These are phyloP conservation scores for Pisolithus orientalis DNA, from an alignment of 768 basidiomycete species.

Conservation along the genomic window DNA sequence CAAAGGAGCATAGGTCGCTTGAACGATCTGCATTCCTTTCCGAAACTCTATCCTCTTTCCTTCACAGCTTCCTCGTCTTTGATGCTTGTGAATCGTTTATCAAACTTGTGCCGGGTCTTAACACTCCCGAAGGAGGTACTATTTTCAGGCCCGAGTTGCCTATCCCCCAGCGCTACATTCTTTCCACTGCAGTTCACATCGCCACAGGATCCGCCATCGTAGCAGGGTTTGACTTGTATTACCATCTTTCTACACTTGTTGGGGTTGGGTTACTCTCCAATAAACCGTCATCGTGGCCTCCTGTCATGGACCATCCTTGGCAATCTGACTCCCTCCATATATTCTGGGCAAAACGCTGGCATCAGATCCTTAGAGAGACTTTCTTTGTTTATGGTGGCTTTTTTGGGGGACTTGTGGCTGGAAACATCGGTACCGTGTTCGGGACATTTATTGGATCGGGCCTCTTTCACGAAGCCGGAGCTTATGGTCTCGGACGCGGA, in stretches of 20 bases:
- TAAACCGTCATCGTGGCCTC: conserved; percentile 63
- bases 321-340: conserved; percentile 56
- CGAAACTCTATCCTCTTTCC: conserved; percentile 45
- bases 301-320: conserved; percentile 68
- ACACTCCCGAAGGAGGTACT: conserved; percentile 53
- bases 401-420: conserved; percentile 46
- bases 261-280: conserved; percentile 49
- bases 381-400: conserved; percentile 71
- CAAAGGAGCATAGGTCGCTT: conserved; percentile 43
- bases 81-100: conserved; percentile 59
- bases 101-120: conserved; percentile 66
- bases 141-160: conserved; percentile 59
- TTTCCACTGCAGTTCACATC: conserved; percentile 61
- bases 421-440: conserved; percentile 57
- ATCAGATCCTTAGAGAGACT: conserved; percentile 65
- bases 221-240: conserved; percentile 60
- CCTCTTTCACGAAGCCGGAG: conserved; percentile 64
- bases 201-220: conserved; percentile 57
- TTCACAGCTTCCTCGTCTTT: conserved; percentile 48
- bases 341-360: conserved; percentile 77
- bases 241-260: conserved; percentile 56
- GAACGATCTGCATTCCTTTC: conserved; percentile 50
- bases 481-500: conserved; percentile 58
- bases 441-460: conserved; percentile 76
- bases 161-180: conserved; percentile 43